Evolutionary conservation across 208 protist species (phyloP), one percentile per base, ranked within the genome.

Genomic region (Trypanosoma cruzi): DNA sequence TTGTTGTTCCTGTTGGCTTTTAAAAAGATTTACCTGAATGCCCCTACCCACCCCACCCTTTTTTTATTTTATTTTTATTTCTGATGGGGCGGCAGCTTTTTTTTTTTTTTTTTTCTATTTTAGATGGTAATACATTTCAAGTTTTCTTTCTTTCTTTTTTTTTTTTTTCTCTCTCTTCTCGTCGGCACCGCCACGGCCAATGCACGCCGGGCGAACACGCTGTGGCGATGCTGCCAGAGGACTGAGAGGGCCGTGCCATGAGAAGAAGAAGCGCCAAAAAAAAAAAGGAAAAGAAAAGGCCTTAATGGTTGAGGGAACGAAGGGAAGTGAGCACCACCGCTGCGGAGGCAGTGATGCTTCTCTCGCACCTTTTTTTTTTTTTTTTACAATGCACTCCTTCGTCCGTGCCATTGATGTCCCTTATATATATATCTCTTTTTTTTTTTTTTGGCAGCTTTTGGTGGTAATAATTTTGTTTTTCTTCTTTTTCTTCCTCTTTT

Each of bases 341-440:
- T 44, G 18, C 10, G 18, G 1, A 14, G 1, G 40, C 13, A 13
- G 40, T 3, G 8, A 2, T 18, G 14, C 26, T 57, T 18, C 4
- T 57, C 28, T 57, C 24, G 24, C 11, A 20, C 49, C 18, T 0
- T 40, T 61, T 61, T n/a, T 44, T n/a, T 63, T 49, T 48, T 52
- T 63, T 5, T 50, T 63, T 60, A 14, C 18, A 18, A 26, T 60
- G 29, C n/a, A n/a, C n/a, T n/a, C n/a, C n/a, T n/a, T n/a, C n/a
- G n/a, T n/a, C n/a, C n/a, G n/a, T n/a, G n/a, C n/a, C n/a, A n/a
- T n/a, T n/a, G n/a, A n/a, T n/a, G n/a, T n/a, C n/a, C n/a, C n/a
- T 40, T 58, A 13, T 61, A 26, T 31, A 11, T 26, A 61, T 61
- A 18, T 31, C 24, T 63, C 22, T 50, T 26, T 48, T 48, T 14